Base-by-base conservation (phyloP, 2,329 filamentous ascomycete species). In the Cladosporium sp. region DNA sequence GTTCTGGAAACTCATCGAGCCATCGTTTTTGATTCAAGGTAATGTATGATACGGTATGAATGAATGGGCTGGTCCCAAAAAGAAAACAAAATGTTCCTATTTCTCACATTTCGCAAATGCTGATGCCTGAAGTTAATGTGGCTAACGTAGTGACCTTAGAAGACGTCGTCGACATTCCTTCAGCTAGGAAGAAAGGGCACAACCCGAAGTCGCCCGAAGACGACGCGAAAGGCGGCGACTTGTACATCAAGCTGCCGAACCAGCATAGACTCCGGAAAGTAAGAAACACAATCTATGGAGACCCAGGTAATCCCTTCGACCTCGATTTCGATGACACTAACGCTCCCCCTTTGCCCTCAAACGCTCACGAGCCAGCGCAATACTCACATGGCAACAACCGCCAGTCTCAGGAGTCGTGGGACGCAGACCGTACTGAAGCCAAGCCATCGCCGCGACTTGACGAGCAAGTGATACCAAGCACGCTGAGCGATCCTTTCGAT, bases 401-500 rank as follows among this genome's bases (percentile, higher is more conserved):
- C 8, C 8, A 38, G n/a, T 9, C 16, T 7, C 16, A 40, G 32
- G 40, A 50, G 18, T n/a, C 3, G 13, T 43, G 31, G 38, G 11
- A 22, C 0, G 2, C 18, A 1, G 6, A 28, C 3, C 10, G 14
- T 13, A 5, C 32, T 1, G 48, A 43, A 14, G 9, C 13, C n/a
- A 11, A 4, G 3, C 28, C 18, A n/a, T 28, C 28, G 9, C 37
- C 38, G 2, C 3, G 10, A 3, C 16, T 32, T 18, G 22, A 40
- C 11, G 28, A 43, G 8, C 16, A 14, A 34, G 40, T 22, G 4
- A 32, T 43, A n/a, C 4, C 8, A 18, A 50, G 48, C 33, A 37
- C 37, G 18, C 19, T 50, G 4, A 50, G 48, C 48, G 33, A 50
- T 31, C 40, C 48, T 16, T 50, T 50, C n/a, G 48, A 50, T 18